Evolutionary conservation across 176 grass and related monocot species (phyloP), one percentile per base, ranked within the genome.

Genomic region (Triticum monococcum): DNA sequence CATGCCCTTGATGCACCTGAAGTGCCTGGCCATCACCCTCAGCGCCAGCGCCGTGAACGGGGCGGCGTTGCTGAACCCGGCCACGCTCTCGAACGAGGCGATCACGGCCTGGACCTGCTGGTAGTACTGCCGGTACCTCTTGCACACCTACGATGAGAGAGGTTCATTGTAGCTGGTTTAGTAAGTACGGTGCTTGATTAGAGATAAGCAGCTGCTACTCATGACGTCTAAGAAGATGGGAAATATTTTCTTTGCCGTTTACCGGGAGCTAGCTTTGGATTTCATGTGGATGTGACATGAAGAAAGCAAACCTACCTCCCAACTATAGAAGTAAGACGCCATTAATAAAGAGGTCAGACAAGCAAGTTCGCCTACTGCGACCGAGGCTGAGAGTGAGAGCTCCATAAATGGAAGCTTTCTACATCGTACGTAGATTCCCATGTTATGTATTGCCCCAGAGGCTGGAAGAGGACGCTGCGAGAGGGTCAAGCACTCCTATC

Each of bases 61-160:
- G 2, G 95, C 95, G 17, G 95, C 92, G 28, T 84, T 94, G 83
- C 81, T 91, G 57, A 97, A 90, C 43, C 92, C 95, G 0, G 95
- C 92, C 23, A 94, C 95, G 17, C 81, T 89, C 83, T 97, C 95
- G 36, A 97, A 97, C 22, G 95, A 97, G 81, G 90, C 72, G 33
- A 97, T 94, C 45, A 92, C 95, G 66, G 92, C 87, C 48, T 97
- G 92, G 0, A 89, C 90, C 79, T 97, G 95, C 81, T 94, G 95
- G 35, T 92, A 97, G 81, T 97, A 94, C 83, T 92, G 92, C 38
- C 91, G 75, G 86, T 97, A 97, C 86, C 90, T 85, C 89, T 91
- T 97, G 83, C 84, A 92, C 56, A 97, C 92, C 95, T 97, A 56
- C 0, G 2, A 18, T 20, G 25, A 31, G 7, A 40, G 13, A 71